Base-by-base conservation (phyloP, 2,329 filamentous ascomycete species). In the Lecanosticta acicola region DNA sequence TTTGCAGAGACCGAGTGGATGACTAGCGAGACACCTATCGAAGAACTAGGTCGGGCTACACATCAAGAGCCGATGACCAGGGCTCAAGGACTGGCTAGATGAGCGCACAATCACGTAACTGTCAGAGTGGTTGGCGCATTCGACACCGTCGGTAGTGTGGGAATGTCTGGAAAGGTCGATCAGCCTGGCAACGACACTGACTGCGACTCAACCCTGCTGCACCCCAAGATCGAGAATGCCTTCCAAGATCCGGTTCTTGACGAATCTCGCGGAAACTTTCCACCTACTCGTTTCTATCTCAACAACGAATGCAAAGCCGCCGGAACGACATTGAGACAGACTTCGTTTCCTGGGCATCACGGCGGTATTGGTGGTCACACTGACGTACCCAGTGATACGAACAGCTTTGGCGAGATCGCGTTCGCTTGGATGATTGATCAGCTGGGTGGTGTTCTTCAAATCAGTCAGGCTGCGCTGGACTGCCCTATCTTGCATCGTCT, bases 221-320 rank as follows among this genome's bases (percentile, higher is more conserved):
- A 34, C 32, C 17, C 13, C 13, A 50, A 59, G 18, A 62, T 77
- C 4, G 70, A 75, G 29, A 68, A 77, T 46, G 75, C 74, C 0
- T 77, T 76, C 49, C 75, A 78, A 35, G 75, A 74, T 1, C 60
- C 77, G 1, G 73, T 73, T 2, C 64, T 78, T 0, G 75, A 78
- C 35, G 75, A 78, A 51, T 68, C 68, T 40, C 67, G 75, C 1
- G 59, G 57, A 3, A 68, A 73, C 0, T 78, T 76, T 48, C 62
- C 66, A 0, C 74, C 74, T 0, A 73, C 73, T 0, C 58, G 77
- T 1, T 78, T 72, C 72, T 56, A 61, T 32, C 51, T 49, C 19
- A 48, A 56, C 20, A 45, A 50, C 16, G 48, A 46, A 10, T 53
- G 49, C 18, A 26, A 18, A 4, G 16, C 5, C 11, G 20, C 17